Percentiles rank a stretch among this genome's conserved stretches.
Conservation (phyloP, 768 basidiomycete species). For the Royoungia palumana region DNA sequence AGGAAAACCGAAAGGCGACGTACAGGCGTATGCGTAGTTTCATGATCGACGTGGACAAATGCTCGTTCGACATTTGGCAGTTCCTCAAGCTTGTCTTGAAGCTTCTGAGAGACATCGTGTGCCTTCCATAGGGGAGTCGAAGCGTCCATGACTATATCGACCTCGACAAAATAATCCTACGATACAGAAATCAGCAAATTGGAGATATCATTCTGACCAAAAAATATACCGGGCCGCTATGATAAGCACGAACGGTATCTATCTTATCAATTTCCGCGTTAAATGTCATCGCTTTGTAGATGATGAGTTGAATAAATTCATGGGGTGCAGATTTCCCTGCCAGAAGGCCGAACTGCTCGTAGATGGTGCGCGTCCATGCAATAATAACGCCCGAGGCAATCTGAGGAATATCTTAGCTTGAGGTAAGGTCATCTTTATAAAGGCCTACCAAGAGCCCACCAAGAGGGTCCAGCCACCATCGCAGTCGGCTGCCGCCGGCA, state of each 20-base stretch:
- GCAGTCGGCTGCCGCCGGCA: conserved; percentile 71
- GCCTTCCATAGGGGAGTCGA: conserved; percentile 87
- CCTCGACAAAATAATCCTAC: conserved; percentile 89
- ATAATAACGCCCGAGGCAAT: conserved; percentile 77
- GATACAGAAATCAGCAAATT: background rate
- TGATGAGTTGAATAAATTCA: conserved; percentile 86
- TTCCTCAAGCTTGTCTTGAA: conserved; percentile 87
- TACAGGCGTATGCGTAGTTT: conserved; percentile 76
- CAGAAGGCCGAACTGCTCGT: conserved; percentile 77
- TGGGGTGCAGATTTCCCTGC: conserved; percentile 92
- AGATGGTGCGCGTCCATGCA: conserved; percentile 75
- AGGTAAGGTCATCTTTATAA: background rate
- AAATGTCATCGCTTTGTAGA: conserved; percentile 89
- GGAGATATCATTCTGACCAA: background rate
- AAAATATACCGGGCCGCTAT: conserved; percentile 68
- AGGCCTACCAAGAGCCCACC: conserved; percentile 68
- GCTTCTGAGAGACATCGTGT: conserved; percentile 77
- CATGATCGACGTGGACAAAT: conserved; percentile 94
- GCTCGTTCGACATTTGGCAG: conserved; percentile 89
- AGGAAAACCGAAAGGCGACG: conserved; percentile 12
- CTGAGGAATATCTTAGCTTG: conserved; percentile 34
- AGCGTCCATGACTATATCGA: conserved; percentile 91
- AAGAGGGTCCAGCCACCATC: conserved; percentile 82
- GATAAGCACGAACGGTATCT: conserved; percentile 92
- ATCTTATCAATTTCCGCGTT: conserved; percentile 80